Evolutionary conservation across 2,329 filamentous ascomycete genomes (phyloP).

Genomic region (Chrysosporium queenslandicum): DNA sequence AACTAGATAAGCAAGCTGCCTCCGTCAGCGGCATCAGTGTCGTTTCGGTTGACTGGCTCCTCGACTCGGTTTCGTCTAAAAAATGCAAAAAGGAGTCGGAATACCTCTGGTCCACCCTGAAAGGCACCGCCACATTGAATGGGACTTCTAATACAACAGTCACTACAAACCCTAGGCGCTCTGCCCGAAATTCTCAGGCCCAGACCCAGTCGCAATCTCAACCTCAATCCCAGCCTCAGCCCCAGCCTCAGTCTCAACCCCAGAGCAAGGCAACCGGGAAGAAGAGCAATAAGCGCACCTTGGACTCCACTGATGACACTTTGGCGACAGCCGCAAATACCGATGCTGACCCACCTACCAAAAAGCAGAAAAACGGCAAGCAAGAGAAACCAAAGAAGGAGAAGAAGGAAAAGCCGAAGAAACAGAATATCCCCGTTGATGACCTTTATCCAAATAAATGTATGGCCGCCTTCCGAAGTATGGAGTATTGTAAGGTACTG

Average conservation of each 20-base stretch:
- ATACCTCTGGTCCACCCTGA: slow-evolving; percentile 26
- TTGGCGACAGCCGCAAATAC: slow-evolving; percentile 20
- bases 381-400: too few relatives aligned
- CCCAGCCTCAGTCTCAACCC: slow-evolving; percentile 13
- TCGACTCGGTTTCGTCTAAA: slow-evolving; percentile 43
- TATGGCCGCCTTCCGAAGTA: slow-evolving; percentile 3
- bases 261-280: slow-evolving; percentile 25
- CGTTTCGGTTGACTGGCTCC: slow-evolving; percentile 53
- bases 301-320: slow-evolving; percentile 15
- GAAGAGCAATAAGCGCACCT: slow-evolving; percentile 24
- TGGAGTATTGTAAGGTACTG: not conserved
- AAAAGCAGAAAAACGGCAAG: slow-evolving; percentile 38
- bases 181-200: slow-evolving; percentile 7
- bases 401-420: slow-evolving; percentile 26
- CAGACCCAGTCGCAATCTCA: slow-evolving; percentile 9
- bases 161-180: slow-evolving; percentile 12
- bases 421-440: slow-evolving; percentile 40
- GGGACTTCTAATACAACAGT: slow-evolving; percentile 9
- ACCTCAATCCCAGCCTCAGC: not conserved
- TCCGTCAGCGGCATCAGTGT: slow-evolving; percentile 38
- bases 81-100: slow-evolving; percentile 33
- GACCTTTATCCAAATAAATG: slow-evolving; percentile 31
- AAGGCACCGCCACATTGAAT: not conserved
- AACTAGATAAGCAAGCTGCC: slow-evolving; percentile 37
- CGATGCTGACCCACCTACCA: slow-evolving; percentile 21